Evolutionary conservation across 2,329 filamentous ascomycete species (phyloP), one percentile per base, ranked within the genome.

Genomic region (Alternaria ventricosa): DNA sequence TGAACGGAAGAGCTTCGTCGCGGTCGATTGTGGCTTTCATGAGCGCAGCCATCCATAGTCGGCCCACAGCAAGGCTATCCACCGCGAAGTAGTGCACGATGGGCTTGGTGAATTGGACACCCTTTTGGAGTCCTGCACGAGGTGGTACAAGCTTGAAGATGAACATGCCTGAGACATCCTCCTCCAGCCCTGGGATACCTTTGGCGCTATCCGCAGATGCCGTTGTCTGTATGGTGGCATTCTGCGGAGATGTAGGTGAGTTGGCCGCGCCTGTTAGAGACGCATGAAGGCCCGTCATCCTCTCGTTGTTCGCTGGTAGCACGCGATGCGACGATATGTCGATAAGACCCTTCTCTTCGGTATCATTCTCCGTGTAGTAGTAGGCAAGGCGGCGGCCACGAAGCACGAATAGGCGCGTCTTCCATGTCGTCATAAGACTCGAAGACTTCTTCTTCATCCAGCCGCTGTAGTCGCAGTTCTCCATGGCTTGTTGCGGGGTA

Each of bases 361-460:
- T 91, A 75, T 99, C 96, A 67, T 92, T 89, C 75, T 98, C 95
- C 1, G 92, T 92, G 79, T 99, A 99, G 82, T 97, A 99, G 82
- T 99, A 99, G 0, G 94, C 94, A 28, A 99, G 84, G 5, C 96
- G 90, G 56, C 95, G 90, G 28, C 96, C 96, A 75, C 94, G 94
- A 61, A 99, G 88, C 8, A 99, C 90, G 76, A 99, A 99, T n/a
- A 98, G 86, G 12, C 96, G 90, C 12, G 94, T 92, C 77, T 98
- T 99, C 96, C 96, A 99, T 2, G 94, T 97, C 3, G 94, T 94
- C 90, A 99, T 97, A 33, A 98, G 85, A 74, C 95, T 96, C 2
- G 93, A 95, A 63, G 93, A 97, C 81, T 96, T 94, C 86, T 99
- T 99, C 85, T 96, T 98, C 96, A 99, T 99, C 96, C 96, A 99